These are phyloP conservation scores for Gillenia trifoliata DNA, from an alignment of 306 rosid species.

Conservation along the genomic window DNA sequence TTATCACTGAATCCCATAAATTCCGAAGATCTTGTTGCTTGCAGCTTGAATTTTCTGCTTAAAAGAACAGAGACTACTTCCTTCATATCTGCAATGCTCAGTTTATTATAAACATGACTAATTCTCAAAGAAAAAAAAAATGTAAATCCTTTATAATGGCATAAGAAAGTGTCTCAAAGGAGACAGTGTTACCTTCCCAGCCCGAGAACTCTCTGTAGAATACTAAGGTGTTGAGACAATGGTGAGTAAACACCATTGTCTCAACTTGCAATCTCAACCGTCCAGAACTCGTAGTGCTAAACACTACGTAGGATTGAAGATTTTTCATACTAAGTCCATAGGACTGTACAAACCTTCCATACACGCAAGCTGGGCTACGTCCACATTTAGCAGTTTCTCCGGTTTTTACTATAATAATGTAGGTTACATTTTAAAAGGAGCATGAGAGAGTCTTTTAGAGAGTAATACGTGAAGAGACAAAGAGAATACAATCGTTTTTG, in stretches of 20 bases:
- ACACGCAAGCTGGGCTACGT: too few species aligned
- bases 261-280: too few species aligned
- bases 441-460: too few species aligned
- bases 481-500: too few species aligned
- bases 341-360: too few species aligned
- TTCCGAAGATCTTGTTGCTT: background rate
- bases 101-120: background rate
- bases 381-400: too few species aligned
- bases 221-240: background rate
- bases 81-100: background rate
- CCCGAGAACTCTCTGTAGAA: background rate
- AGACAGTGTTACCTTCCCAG: background rate
- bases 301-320: too few species aligned
- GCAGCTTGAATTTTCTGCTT: background rate
- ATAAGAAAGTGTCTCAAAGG: background rate
- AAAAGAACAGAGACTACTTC: background rate
- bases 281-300: too few species aligned
- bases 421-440: too few species aligned
- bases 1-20: background rate
- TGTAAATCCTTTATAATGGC: background rate
- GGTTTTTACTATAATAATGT: too few species aligned
- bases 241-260: background rate
- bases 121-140: background rate
- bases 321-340: too few species aligned
- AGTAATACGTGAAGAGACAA: too few species aligned